Conservation (phyloP, 495 filamentous ascomycete genomes). For the Cladorrhinum samala region DNA sequence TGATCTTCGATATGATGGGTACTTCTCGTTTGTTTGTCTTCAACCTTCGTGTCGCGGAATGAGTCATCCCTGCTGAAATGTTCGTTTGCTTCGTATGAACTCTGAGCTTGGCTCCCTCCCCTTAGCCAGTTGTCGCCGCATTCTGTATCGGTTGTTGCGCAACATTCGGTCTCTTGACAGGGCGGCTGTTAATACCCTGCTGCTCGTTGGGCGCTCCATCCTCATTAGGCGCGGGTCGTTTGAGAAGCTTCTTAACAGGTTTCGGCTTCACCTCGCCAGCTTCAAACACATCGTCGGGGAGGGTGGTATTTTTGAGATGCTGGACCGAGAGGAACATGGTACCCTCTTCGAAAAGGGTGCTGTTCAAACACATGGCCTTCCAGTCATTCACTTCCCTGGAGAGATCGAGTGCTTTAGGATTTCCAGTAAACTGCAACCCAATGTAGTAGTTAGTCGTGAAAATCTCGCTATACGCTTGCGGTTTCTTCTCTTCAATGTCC, state of each 20-base stretch:
- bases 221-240: constrained; percentile 24
- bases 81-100: too few relatives aligned
- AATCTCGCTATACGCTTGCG: constrained; percentile 15
- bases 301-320: constrained; percentile 71
- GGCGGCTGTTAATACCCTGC: not conserved
- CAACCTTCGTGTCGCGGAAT: too few relatives aligned
- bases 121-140: not conserved
- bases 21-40: too few relatives aligned
- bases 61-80: too few relatives aligned
- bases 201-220: constrained; percentile 1
- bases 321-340: constrained; percentile 62
- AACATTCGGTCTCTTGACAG: too few relatives aligned
- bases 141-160: not conserved
- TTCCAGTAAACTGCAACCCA: constrained; percentile 31
- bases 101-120: not conserved
- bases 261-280: constrained; percentile 70
- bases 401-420: constrained; percentile 56
- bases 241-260: constrained; percentile 45
- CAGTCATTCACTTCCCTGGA: constrained; percentile 70
- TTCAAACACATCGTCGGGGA: constrained; percentile 85
- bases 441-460: constrained; percentile 34
- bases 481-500: constrained; percentile 20
- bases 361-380: constrained; percentile 60
- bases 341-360: constrained; percentile 54
- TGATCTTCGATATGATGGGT: too few relatives aligned